Conservation (phyloP, 176 grass and related monocot genomes). For the Carex myosuroides region DNA sequence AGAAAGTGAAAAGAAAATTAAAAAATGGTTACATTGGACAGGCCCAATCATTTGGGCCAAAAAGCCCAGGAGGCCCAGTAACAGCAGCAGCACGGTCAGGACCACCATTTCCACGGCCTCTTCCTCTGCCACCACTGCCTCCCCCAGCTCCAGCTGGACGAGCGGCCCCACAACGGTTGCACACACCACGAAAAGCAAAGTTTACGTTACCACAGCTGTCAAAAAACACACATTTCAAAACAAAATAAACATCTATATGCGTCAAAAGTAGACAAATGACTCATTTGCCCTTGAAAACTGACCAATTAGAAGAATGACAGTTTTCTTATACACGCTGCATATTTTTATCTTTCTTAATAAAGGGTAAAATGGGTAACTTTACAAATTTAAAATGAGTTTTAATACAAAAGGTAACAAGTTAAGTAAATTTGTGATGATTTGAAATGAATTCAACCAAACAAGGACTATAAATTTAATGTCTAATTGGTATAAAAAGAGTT, state of each 20-base stretch:
- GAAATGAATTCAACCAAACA: not conserved
- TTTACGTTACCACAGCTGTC: slow-evolving; percentile 88
- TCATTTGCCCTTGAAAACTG: too few species aligned
- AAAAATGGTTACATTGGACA: slow-evolving; percentile 75
- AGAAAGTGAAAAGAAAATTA: not conserved
- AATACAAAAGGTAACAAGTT: too few species aligned
- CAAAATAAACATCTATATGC: not conserved
- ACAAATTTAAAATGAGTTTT: too few species aligned
- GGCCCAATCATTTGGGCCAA: slow-evolving; percentile 97
- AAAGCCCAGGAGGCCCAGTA: slow-evolving; percentile 78
- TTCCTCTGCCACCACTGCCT: slow-evolving; percentile 19
- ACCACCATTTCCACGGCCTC: slow-evolving; percentile 34
- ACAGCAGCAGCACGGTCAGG: slow-evolving; percentile 33
- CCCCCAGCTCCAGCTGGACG: slow-evolving; percentile 32
- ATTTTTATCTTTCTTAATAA: too few species aligned
- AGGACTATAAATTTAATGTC: not conserved
- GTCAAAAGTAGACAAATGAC: too few species aligned
- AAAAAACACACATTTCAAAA: slow-evolving; percentile 27
- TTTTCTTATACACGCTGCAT: too few species aligned
- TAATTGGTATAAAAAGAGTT: slow-evolving; percentile 20
- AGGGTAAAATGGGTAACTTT: too few species aligned
- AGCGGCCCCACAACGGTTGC: slow-evolving; percentile 45
- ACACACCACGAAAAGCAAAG: slow-evolving; percentile 65
- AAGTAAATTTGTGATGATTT: too few species aligned
- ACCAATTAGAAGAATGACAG: too few species aligned